A percentile compares a stretch with the other conserved stretches of the same genome.
phyloP scores from a whole-genome alignment of 1,284 basidiomycete genomes.

The Rhodotorula mucilaginosa region DNA sequence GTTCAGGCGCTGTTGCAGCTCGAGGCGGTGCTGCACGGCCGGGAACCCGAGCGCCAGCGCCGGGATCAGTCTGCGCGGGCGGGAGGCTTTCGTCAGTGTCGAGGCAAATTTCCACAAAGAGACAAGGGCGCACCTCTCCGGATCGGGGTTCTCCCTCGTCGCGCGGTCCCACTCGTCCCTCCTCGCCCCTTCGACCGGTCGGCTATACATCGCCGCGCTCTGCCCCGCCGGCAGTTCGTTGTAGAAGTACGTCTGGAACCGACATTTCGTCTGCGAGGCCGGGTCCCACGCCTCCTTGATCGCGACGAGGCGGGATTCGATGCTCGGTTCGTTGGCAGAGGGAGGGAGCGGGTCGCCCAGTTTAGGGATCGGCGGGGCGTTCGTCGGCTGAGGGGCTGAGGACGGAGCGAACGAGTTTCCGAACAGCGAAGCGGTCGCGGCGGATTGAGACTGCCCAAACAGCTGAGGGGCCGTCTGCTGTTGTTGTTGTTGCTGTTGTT shows the following conservation, averaged over 20 bases:
- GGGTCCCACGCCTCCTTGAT: constrained; percentile 35
- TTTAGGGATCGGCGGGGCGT: constrained; percentile 18
- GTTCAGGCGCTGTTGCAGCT: constrained; percentile 13
- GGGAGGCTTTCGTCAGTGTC: neutral
- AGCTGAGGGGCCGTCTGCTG: constrained; percentile 4
- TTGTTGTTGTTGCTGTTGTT: constrained; percentile 2
- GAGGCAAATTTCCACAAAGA: neutral
- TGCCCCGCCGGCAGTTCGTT: constrained; percentile 23
- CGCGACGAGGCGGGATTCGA: constrained; percentile 25
- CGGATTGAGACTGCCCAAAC: constrained; percentile 39
- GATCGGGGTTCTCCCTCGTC: constrained; percentile 37
- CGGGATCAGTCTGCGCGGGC: constrained; percentile 27
- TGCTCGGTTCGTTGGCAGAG: constrained; percentile 17
- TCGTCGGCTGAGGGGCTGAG: neutral
- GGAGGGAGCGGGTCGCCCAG: constrained; percentile 31
- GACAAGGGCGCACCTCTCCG: constrained; percentile 27
- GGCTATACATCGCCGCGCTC: constrained; percentile 14
- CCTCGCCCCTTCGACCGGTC: constrained; percentile 25
- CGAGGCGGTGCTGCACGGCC: constrained; percentile 30
- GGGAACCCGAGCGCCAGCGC: constrained; percentile 39
- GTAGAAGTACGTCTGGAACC: constrained; percentile 40
- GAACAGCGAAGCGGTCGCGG: constrained; percentile 34
- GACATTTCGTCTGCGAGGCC: constrained; percentile 14
- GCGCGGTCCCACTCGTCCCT: constrained; percentile 33
- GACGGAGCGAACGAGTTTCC: constrained; percentile 14